phyloP scores from a whole-genome alignment of 179 eudicot species.

The Drosera spatulata region DNA sequence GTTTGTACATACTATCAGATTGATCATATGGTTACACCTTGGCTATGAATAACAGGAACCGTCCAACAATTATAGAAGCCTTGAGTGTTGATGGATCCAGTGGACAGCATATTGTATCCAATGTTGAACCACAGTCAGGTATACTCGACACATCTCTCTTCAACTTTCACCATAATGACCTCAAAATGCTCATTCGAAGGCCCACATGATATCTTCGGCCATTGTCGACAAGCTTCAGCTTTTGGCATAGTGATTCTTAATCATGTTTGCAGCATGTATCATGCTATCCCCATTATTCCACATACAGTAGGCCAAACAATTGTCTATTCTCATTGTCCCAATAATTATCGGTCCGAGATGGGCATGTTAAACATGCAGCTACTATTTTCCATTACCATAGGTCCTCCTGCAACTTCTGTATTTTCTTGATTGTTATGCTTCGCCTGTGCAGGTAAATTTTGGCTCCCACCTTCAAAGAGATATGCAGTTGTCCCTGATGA shows the following conservation, averaged over 20 bases:
- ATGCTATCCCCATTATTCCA: too few species aligned
- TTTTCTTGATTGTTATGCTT: background rate
- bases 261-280: too few species aligned
- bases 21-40: background rate
- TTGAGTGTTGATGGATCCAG: conserved; percentile 37
- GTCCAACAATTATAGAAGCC: conserved; percentile 63
- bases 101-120: conserved; percentile 26
- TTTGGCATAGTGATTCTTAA: too few species aligned
- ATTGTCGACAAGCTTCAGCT: too few species aligned
- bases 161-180: background rate
- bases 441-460: conserved; percentile 20
- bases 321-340: too few species aligned
- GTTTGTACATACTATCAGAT: background rate
- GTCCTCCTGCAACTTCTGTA: background rate
- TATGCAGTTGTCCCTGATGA: conserved; percentile 43
- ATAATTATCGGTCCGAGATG: too few species aligned
- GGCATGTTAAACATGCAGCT: too few species aligned
- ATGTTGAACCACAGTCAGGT: conserved; percentile 34
- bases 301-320: too few species aligned
- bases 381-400: background rate
- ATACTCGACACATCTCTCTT: background rate
- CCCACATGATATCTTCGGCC: too few species aligned
- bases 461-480: conserved; percentile 22
- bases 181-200: background rate
- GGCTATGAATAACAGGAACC: conserved; percentile 35